Conservation (phyloP, 768 basidiomycete species). For the Lentinula detonsa region DNA sequence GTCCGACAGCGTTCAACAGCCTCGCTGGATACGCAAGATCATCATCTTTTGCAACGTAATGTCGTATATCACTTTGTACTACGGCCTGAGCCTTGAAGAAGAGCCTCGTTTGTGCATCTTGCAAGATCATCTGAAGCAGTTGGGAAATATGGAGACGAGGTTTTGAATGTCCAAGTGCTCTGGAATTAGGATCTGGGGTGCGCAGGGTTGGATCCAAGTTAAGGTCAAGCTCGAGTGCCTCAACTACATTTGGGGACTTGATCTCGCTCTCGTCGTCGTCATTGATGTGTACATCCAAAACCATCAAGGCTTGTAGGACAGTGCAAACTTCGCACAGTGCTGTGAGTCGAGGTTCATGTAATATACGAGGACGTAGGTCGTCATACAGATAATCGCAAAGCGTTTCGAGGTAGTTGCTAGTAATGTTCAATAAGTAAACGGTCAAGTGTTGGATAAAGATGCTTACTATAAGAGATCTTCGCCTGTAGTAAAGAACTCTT, state of each 20-base stretch:
- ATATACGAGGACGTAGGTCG: conserved; percentile 89
- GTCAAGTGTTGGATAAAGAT: not conserved
- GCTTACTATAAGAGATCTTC: conserved; percentile 49
- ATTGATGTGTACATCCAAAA: conserved; percentile 58
- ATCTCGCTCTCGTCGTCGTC: conserved; percentile 25
- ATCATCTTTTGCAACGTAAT: conserved; percentile 69
- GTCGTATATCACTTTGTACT: conserved; percentile 82
- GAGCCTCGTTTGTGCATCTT: conserved; percentile 92
- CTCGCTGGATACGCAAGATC: conserved; percentile 88
- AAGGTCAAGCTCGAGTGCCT: conserved; percentile 10
- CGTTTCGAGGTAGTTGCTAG: conserved; percentile 81
- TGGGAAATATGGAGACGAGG: conserved; percentile 73
- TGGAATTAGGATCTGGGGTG: not conserved
- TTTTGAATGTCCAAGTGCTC: conserved; percentile 18
- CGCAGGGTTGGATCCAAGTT: conserved; percentile 16
- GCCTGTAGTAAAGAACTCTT: conserved; percentile 82
- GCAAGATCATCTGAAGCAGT: conserved; percentile 82
- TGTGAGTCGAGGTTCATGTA: conserved; percentile 85
- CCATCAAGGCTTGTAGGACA: conserved; percentile 93
- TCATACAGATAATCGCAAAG: conserved; percentile 95
- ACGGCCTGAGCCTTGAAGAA: conserved; percentile 96
- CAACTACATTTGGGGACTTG: conserved; percentile 15
- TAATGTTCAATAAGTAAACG: not conserved
- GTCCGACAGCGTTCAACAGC: conserved; percentile 50
- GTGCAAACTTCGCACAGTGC: conserved; percentile 94